phyloP scores from a whole-genome alignment of 495 filamentous ascomycete species.

The Penicillium canescens region DNA sequence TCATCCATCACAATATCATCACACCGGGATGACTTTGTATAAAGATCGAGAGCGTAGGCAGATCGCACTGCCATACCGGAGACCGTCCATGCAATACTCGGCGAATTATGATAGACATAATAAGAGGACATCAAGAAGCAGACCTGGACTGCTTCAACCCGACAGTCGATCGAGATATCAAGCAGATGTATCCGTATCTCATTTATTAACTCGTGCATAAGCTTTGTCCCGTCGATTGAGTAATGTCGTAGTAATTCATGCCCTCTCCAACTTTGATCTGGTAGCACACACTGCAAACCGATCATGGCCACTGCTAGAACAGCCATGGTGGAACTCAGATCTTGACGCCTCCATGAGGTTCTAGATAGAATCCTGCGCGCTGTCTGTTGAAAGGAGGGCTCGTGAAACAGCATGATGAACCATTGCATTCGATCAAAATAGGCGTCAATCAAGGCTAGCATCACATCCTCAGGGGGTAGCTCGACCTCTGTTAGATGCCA shows the following conservation, averaged over 20 bases:
- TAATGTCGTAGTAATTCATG: not conserved
- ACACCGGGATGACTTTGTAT: slow-evolving; percentile 7
- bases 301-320: slow-evolving; percentile 18
- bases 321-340: slow-evolving; percentile 16
- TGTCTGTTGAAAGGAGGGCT: slow-evolving; percentile 13
- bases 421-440: slow-evolving; percentile 22
- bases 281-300: slow-evolving; percentile 16
- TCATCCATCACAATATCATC: slow-evolving; percentile 9
- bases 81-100: slow-evolving; percentile 19
- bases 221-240: slow-evolving; percentile 1
- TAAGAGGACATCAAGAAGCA: slow-evolving; percentile 17
- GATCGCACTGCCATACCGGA: slow-evolving; percentile 18
- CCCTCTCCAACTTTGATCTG: slow-evolving; percentile 13
- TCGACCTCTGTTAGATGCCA: slow-evolving; percentile 16
- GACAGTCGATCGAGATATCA: slow-evolving; percentile 16
- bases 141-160: slow-evolving; percentile 20
- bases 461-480: slow-evolving; percentile 14
- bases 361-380: slow-evolving; percentile 12
- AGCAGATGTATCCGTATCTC: slow-evolving; percentile 19
- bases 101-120: slow-evolving; percentile 19
- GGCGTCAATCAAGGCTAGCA: slow-evolving; percentile 14
- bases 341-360: slow-evolving; percentile 14
- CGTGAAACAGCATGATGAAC: slow-evolving; percentile 20
- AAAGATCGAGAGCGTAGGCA: slow-evolving; percentile 15
- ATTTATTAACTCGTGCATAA: slow-evolving; percentile 10